Percentiles rank a stretch among this genome's conserved stretches.
Conservation (phyloP, 805 yeast species). For the Barnettozyma wickerhamii region DNA sequence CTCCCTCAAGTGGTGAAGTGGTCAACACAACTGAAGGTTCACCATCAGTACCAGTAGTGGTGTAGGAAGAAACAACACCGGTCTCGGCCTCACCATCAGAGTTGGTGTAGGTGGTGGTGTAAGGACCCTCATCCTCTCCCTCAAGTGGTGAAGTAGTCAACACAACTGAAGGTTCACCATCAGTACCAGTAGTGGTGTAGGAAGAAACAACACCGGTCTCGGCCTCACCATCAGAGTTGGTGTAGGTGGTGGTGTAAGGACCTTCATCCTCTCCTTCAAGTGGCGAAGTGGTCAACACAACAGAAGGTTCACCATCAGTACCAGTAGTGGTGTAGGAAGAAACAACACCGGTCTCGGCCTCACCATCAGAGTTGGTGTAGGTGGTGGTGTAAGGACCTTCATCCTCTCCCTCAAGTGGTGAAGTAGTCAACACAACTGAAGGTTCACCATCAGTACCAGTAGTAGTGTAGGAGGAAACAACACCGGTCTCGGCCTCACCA, state of each 20-base stretch:
- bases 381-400: conserved; percentile 1
- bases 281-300: not conserved
- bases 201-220: conserved; percentile 3
- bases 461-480: not conserved
- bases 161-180: not conserved
- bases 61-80: too few species aligned
- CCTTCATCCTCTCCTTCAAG: not conserved
- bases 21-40: not conserved
- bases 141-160: not conserved
- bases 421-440: not conserved
- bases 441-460: conserved; percentile 1
- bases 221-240: not conserved
- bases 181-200: conserved; percentile 2
- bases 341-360: not conserved
- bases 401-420: not conserved
- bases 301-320: not conserved
- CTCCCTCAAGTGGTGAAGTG: not conserved
- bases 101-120: too few species aligned
- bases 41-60: not conserved
- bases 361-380: not conserved
- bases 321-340: conserved; percentile 1
- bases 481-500: conserved; percentile 1
- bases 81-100: too few species aligned
- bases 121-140: too few species aligned
- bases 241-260: conserved; percentile 8